Evolutionary conservation across 768 basidiomycete genomes (phyloP), one percentile per base, ranked within the genome.

Genomic region (Terana coerulea): DNA sequence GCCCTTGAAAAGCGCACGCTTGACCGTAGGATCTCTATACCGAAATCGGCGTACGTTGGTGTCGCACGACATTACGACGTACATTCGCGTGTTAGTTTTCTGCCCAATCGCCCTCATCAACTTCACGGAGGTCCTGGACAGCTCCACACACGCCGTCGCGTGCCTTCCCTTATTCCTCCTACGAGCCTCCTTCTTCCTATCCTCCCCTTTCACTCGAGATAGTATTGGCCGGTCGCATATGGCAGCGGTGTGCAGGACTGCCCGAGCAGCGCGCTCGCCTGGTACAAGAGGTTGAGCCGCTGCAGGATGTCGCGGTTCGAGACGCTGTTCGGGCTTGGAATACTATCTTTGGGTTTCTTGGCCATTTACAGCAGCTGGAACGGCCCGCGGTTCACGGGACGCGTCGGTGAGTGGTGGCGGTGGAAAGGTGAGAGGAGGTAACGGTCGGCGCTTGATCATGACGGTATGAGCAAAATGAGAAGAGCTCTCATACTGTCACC

Each of bases 11-110:
- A 92, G 59, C 1, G 84, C 80, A 9, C 91, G 83, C 64, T 93
- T 94, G n/a, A 93, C 75, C 1, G 78, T 72, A 0, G 91, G 91
- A 63, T 93, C 91, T 59, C 91, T 92, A 55, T 40, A 2, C n/a
- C n/a, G n/a, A n/a, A n/a, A n/a, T n/a, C 28, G 51, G 41, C 10
- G 29, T 34, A 10, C 8, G 21, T 5, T 58, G 29, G 37, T 14
- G 44, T n/a, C 53, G 26, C 35, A 14, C 12, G 37, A n/a, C 8
- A 15, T 11, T 35, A 41, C 1, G 1, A 69, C 79, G 36, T 33
- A 91, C 91, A 92, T 83, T 62, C 81, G 83, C n/a, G 89, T 81
- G 17, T 82, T 86, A 0, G 87, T 82, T 64, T 86, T 90, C 68
- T 83, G 79, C 5, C 86, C 84, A 14, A 93, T 83, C 31, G 65